A percentile compares a stretch with the other conserved stretches of the same genome.
Conservation (phyloP, 164 flowering plant species). For the Dillenia turbinata region DNA sequence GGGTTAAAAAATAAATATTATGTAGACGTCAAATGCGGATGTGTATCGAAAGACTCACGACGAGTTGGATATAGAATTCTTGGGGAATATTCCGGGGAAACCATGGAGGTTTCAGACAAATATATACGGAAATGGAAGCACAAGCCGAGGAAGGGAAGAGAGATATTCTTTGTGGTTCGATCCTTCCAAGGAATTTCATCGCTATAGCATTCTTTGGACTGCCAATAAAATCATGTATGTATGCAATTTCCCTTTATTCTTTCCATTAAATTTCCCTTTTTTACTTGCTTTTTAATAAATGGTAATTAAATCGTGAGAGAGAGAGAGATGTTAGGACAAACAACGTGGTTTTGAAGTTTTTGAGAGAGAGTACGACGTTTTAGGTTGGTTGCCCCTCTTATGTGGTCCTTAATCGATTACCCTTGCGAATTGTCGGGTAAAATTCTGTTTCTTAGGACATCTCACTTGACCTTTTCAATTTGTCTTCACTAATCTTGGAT, state of each 20-base stretch:
- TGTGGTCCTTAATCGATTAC: too few relatives aligned
- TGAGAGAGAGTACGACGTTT: too few relatives aligned
- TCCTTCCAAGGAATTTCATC: constrained; percentile 68
- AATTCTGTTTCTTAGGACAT: too few relatives aligned
- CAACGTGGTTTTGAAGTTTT: too few relatives aligned
- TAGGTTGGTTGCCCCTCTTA: too few relatives aligned
- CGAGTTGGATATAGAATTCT: constrained; percentile 86
- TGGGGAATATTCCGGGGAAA: constrained; percentile 68
- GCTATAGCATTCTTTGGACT: constrained; percentile 91
- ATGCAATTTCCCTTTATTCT: background rate
- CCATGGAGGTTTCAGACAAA: constrained; percentile 93
- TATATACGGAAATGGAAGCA: constrained; percentile 89
- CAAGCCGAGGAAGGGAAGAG: constrained; percentile 82
- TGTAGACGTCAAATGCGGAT: constrained; percentile 82
- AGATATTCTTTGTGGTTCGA: constrained; percentile 86
- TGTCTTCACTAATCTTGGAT: too few relatives aligned
- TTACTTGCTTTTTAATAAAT: too few relatives aligned
- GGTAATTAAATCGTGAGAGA: too few relatives aligned
- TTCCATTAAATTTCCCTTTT: background rate
- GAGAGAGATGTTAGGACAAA: too few relatives aligned
- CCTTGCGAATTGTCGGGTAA: too few relatives aligned
- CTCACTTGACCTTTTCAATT: too few relatives aligned
- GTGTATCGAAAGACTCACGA: constrained; percentile 80
- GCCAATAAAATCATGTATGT: constrained; percentile 63
- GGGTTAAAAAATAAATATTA: background rate